Base-by-base conservation (phyloP, 164 flowering plant genomes). In the Aristolochia fimbriata region DNA sequence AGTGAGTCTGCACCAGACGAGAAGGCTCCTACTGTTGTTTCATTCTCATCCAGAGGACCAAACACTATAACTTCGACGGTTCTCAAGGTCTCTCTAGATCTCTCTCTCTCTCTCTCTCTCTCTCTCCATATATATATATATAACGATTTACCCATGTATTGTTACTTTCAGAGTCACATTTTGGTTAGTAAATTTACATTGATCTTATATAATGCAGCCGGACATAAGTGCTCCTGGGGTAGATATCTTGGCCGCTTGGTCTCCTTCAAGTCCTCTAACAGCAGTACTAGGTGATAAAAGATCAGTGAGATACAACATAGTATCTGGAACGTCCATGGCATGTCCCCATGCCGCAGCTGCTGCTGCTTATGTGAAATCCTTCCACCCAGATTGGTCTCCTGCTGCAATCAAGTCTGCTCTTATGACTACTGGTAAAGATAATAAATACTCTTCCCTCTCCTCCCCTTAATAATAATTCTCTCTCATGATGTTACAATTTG, bases 141-240 rank as follows among this genome's bases (percentile, higher is more conserved):
- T 53, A 15, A n/a, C n/a, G n/a, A n/a, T n/a, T n/a, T 47, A 49
- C 12, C 12, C 43, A 3, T 37, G 30, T 27, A n/a, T 27, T 2
- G 30, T 37, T 37, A 3, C 12, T 10, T 37, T 37, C 43, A 4
- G 12, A 47, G 4, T 47, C 4, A 15, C 4, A 47, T 15, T 33
- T 23, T 22, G 6, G 27, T 43, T 55, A 11, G 1, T n/a, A n/a
- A n/a, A n/a, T n/a, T n/a, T n/a, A n/a, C n/a, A n/a, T n/a, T n/a
- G n/a, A n/a, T n/a, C n/a, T n/a, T n/a, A n/a, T n/a, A n/a, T n/a
- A n/a, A n/a, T 71, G 48, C 78, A 83, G 91, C 91, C 87, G 14
- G 88, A 85, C 55, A 57, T 83, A 50, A 57, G 74, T 21, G 88
- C 91, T 8, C 87, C 88, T 0, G 91, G 91, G 41, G 80, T 80